A percentile compares a stretch with the other conserved stretches of the same genome.
These are phyloP conservation scores for Chloropicon primus DNA, from an alignment of 139 green algal genomes.

Conservation along the genomic window DNA sequence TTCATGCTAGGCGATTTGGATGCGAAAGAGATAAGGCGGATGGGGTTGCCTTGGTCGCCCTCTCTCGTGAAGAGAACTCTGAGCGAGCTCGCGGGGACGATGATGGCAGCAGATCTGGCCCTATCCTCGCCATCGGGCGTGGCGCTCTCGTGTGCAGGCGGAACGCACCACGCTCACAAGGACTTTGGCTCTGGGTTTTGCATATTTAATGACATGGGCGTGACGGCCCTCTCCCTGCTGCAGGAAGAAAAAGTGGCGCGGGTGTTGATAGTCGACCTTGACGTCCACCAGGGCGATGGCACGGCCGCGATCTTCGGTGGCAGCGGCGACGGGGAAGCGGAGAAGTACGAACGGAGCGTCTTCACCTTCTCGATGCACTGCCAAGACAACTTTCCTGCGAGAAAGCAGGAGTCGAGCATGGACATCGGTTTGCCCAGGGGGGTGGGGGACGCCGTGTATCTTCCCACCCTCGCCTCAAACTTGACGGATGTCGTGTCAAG, in stretches of 20 bases:
- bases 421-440: constrained; percentile 60
- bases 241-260: constrained; percentile 23
- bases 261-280: constrained; percentile 73
- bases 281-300: constrained; percentile 76
- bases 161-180: constrained; percentile 67
- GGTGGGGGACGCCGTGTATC: constrained; percentile 41
- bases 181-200: constrained; percentile 62
- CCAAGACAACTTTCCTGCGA: constrained; percentile 65
- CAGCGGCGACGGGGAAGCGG: too few species aligned
- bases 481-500: not conserved
- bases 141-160: constrained; percentile 64
- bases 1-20: constrained; percentile 14
- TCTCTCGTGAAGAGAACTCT: constrained; percentile 31
- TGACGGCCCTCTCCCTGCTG: constrained; percentile 33
- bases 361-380: constrained; percentile 66
- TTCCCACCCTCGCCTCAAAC: constrained; percentile 11
- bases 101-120: constrained; percentile 72
- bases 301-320: constrained; percentile 38
- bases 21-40: constrained; percentile 13
- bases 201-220: constrained; percentile 76
- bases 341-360: constrained; percentile 12
- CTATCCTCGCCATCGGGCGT: constrained; percentile 57
- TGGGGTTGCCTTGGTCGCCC: constrained; percentile 34
- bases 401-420: constrained; percentile 47
- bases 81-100: constrained; percentile 48